Evolutionary conservation across 2,329 filamentous ascomycete species (phyloP), one percentile per base, ranked within the genome.

Genomic region (Xylariomycetidae sp.): DNA sequence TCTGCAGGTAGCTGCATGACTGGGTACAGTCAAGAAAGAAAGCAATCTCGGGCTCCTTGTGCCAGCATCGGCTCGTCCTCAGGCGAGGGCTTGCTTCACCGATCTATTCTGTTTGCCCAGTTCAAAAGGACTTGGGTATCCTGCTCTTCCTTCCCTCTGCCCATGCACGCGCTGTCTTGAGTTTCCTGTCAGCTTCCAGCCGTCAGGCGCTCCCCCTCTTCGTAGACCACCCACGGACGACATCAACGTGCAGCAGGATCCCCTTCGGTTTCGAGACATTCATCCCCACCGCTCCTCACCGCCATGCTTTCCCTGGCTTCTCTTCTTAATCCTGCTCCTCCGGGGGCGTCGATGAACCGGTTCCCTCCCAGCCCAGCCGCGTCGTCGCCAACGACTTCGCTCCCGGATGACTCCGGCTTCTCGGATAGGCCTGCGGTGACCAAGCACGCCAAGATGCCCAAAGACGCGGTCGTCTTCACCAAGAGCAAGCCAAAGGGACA

Each of bases 261-360:
- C 49, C 47, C 50, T 39, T 56, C 55, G 44, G 53, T 60, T 71
- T 56, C 54, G 42, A 61, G 55, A 59, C 57, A 61, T 52, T 30
- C 39, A 28, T 36, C 37, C 40, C 43, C 53, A 53, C 45, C 36
- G 38, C 35, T 39, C 44, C 40, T 50, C 56, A 56, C 53, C 51
- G 56, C 48, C 50, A 84, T 84, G 79, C 58, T 81, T 40, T 76
- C 79, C 29, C 67, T 84, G 44, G 67, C 74, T 23, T 79, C 75
- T 44, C 68, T 85, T 49, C 72, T 84, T 53, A 85, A 84, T 53
- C 79, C 79, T 46, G 58, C 66, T 32, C 65, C 71, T 41, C 54
- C 67, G 37, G 59, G 62, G 43, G 52, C 57, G 34, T 47, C 64
- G 56, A 53, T 58, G 46, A 59, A 54, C 55, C 60, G 52, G 51